Base-by-base conservation (phyloP, 352 stramenopile genomes). In the Phytophthora niederhauseri region DNA sequence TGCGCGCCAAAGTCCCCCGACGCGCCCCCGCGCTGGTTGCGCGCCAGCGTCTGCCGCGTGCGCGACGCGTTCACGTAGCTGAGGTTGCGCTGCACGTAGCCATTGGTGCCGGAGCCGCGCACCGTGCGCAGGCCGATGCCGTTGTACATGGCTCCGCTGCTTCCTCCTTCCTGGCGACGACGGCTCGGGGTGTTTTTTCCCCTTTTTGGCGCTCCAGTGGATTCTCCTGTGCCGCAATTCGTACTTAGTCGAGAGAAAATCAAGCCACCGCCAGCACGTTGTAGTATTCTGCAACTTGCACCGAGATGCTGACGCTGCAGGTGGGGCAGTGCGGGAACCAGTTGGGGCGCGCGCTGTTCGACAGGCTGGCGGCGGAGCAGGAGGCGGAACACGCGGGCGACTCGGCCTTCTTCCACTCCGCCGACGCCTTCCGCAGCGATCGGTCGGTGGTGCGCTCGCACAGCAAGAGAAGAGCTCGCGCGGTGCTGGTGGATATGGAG, bases 41-140 rank as follows among this genome's bases (percentile, higher is more conserved):
- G 80, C 54, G 67, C 63, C 48, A 91, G 73, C 58, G 64, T 88
- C 68, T 95, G 82, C 15, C 85, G 82, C 61, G 86, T 83, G 67
- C 85, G 84, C n/a, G 65, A 75, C 26, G 85, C 76, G 52, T 87
- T 84, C 60, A 97, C 86, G 58, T 91, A 82, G 76, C 86, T 92
- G 30, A 93, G 64, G 70, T 96, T 97, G 49, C 80, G 73, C 78
- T 96, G 89, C 56, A 96, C 89, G 64, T 97, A 96, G 48, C 90
- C 90, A 77, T 94, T 97, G 57, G 90, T 97, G 68, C 89, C 88
- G 46, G 87, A 95, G 62, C 90, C 90, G 57, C 90, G 89, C 64
- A 93, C 80, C 1, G 89, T 97, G 60, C 80, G 76, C 28, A 97
- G 75, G 6, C 90, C 90, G 55, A 97, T 95, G 62, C 90, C 90